phyloP scores from a whole-genome alignment of 345 rosid species.

The Eucalyptus victrix region DNA sequence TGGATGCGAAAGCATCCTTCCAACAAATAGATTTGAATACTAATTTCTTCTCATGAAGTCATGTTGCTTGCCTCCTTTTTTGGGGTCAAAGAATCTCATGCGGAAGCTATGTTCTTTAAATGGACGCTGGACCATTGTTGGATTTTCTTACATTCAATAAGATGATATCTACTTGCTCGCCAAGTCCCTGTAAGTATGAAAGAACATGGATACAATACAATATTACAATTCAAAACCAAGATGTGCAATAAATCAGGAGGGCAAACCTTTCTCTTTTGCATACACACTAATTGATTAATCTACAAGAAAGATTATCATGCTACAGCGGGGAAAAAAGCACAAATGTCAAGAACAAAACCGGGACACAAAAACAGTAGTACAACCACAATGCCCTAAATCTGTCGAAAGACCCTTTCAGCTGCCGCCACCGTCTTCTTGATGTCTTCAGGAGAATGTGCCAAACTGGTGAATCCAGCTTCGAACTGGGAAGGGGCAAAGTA shows the following conservation, averaged over 20 bases:
- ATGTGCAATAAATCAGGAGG: neutral
- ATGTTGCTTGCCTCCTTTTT: neutral
- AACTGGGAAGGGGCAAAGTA: constrained; percentile 95
- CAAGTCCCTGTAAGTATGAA: neutral
- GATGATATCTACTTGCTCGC: neutral
- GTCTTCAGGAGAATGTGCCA: constrained; percentile 77
- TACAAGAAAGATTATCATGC: neutral
- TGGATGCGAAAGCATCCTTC: neutral
- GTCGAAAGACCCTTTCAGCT: constrained; percentile 60
- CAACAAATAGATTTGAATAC: neutral
- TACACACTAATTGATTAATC: neutral
- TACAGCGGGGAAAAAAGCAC: neutral
- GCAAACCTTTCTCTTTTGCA: neutral
- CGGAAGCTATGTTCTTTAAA: neutral
- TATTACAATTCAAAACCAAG: neutral
- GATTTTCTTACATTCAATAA: neutral
- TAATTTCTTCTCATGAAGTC: neutral
- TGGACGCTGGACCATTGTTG: neutral
- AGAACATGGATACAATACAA: neutral
- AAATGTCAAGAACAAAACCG: neutral
- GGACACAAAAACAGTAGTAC: neutral
- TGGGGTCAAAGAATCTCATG: neutral
- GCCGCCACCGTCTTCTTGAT: constrained; percentile 66
- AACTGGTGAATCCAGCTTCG: constrained; percentile 95
- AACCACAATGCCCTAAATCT: constrained; percentile 26